Evolutionary conservation across 371 early-diverging fungal species (phyloP), one percentile per base, ranked within the genome.

Genomic region (Mortierella sp.): DNA sequence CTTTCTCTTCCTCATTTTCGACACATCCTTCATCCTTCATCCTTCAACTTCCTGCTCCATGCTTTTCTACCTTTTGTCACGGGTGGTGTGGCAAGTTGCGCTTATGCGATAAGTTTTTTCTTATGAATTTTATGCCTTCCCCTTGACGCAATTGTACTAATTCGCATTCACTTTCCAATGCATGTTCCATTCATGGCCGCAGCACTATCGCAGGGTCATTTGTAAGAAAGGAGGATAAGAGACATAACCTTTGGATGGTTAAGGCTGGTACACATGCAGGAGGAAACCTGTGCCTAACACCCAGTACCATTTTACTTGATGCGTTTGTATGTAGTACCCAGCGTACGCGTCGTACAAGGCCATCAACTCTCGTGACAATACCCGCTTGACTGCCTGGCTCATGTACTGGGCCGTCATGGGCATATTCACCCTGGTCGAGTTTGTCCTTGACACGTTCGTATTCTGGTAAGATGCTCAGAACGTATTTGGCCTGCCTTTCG

Each of bases 361-460:
- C 14, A 69, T 75, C 51, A 51, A 60, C 39, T 64, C 76, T n/a
- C 43, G 70, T 8, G 64, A 69, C 54, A 63, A 48, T 28, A 60
- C 34, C 8, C 69, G 76, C 1, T 47, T 69, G 57, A 68, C 64
- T 23, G 76, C 76, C 12, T 75, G 76, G 76, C 57, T 75, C 43
- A 75, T 75, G 76, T 75, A 75, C 54, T 75, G 76, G 76, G 44
- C 64, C 6, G 76, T 75, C 41, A 69, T 75, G 76, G 76, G 76
- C 30, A 19, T 75, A 31, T 75, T 69, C 50, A 60, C 51, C 30
- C 24, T 69, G 49, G 70, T 34, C 32, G 76, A 75, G 49, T 60
- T 69, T 56, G 61, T 75, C 6, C 49, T 64, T 7, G 76, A 75
- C 53, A 75, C 56, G 15, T 60, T 75, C 39, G 41, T 75, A 21